phyloP scores from a whole-genome alignment of 2,329 filamentous ascomycete species.

The Simplicillium aogashimaense region DNA sequence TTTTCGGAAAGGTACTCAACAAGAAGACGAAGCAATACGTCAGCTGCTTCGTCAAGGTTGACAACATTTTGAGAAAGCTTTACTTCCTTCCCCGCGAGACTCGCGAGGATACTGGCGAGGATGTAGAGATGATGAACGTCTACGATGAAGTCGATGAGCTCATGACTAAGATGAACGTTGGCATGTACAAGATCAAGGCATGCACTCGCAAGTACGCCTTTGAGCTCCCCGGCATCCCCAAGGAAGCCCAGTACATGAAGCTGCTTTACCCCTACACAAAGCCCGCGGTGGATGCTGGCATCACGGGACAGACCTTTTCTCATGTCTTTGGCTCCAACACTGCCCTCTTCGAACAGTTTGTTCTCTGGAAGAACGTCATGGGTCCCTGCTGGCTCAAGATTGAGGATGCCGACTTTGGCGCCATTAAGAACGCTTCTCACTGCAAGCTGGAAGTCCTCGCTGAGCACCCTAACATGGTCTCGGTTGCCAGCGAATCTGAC shows the following conservation, averaged over 20 bases:
- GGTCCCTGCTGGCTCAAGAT: conserved; percentile 96
- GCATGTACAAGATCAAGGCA: conserved; percentile 87
- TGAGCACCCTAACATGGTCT: conserved; percentile 66
- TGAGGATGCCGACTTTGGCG: conserved; percentile 70
- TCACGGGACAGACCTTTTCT: conserved; percentile 80
- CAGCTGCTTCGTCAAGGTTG: conserved; percentile 92
- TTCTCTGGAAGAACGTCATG: conserved; percentile 98
- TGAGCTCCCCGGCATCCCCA: conserved; percentile 77
- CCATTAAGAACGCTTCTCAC: conserved; percentile 87
- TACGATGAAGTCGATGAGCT: conserved; percentile 80
- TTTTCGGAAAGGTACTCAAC: conserved; percentile 94
- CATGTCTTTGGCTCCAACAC: conserved; percentile 92
- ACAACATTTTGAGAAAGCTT: conserved; percentile 86
- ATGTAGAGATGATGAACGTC: conserved; percentile 79
- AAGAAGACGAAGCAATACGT: conserved; percentile 70
- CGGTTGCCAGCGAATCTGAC: conserved; percentile 64
- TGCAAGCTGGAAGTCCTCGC: conserved; percentile 90
- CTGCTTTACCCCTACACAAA: conserved; percentile 84
- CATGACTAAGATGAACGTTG: conserved; percentile 79
- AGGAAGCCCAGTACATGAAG: conserved; percentile 86
- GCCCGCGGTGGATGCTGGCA: conserved; percentile 58
- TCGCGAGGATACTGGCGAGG: conserved; percentile 57
- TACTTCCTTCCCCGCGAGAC: conserved; percentile 80
- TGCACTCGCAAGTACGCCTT: conserved; percentile 92
- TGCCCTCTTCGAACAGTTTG: conserved; percentile 92